A percentile compares a stretch with the other conserved stretches of the same genome.
These are phyloP conservation scores for Talaromyces funiculosus DNA, from an alignment of 2,329 filamentous ascomycete species.

Conservation along the genomic window DNA sequence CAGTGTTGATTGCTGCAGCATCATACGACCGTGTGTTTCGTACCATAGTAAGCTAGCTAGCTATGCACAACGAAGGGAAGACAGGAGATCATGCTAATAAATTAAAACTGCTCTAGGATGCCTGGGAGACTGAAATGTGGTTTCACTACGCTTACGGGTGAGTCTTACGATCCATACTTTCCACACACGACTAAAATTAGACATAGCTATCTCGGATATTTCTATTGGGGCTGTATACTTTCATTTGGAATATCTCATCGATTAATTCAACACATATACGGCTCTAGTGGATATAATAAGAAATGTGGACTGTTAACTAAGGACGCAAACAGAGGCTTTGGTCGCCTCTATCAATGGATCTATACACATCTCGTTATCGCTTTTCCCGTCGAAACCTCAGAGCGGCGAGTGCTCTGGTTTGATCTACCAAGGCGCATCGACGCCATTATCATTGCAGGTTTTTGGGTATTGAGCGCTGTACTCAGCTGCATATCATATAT, in stretches of 20 bases:
- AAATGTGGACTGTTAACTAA: background rate
- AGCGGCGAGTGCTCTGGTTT: conserved; percentile 1
- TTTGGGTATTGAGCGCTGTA: conserved; percentile 41
- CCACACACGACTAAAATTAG: background rate
- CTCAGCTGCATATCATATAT: conserved; percentile 44
- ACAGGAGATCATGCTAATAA: background rate
- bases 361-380: conserved; percentile 39
- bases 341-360: conserved; percentile 25
- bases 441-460: conserved; percentile 39
- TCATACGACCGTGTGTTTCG: background rate
- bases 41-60: background rate
- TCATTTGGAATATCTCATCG: conserved; percentile 31
- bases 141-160: background rate
- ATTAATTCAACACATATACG: conserved; percentile 19
- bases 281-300: background rate
- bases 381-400: conserved; percentile 35
- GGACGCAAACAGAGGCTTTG: background rate
- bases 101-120: background rate
- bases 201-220: conserved; percentile 28
- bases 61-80: background rate
- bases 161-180: background rate
- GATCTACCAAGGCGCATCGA: conserved; percentile 44
- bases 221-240: conserved; percentile 38
- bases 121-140: background rate
- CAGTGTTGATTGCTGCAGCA: background rate